Evolutionary conservation across 2,329 filamentous ascomycete species (phyloP).

Genomic region (Ambrosiella xylebori): DNA sequence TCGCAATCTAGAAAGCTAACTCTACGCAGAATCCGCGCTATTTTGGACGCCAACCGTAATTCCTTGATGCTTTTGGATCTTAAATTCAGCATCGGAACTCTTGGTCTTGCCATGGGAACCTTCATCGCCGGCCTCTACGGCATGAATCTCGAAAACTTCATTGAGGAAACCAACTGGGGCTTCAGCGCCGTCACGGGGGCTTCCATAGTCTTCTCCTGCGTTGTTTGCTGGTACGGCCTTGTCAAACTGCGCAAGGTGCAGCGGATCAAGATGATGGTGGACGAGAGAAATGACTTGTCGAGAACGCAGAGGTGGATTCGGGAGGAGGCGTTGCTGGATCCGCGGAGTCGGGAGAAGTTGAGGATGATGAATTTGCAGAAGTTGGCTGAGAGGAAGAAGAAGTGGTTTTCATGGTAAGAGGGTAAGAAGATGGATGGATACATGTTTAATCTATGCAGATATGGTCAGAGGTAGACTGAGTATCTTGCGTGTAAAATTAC

Average conservation of each 20-base stretch:
- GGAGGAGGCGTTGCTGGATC: constrained; percentile 33
- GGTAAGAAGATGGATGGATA: background rate
- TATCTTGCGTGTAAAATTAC: constrained; percentile 6
- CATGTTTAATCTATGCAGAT: background rate
- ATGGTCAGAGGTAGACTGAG: too few relatives aligned
- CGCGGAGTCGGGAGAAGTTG: constrained; percentile 36
- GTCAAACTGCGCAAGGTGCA: constrained; percentile 71
- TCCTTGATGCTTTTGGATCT: constrained; percentile 93
- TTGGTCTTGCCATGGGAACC: constrained; percentile 86
- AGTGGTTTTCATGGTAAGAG: constrained; percentile 16
- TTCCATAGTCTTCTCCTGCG: constrained; percentile 53
- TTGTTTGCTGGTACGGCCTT: constrained; percentile 73
- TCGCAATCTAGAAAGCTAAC: constrained; percentile 15
- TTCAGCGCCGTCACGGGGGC: constrained; percentile 58
- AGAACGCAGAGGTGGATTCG: constrained; percentile 27
- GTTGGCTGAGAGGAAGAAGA: constrained; percentile 20
- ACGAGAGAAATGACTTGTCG: constrained; percentile 24
- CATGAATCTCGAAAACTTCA: constrained; percentile 98
- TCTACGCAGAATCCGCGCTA: constrained; percentile 62
- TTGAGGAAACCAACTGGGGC: constrained; percentile 81
- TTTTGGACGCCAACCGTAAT: constrained; percentile 94
- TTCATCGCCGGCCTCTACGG: constrained; percentile 98
- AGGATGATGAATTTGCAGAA: constrained; percentile 35
- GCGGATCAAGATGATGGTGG: constrained; percentile 63
- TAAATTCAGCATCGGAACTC: constrained; percentile 86